These are phyloP conservation scores for Didymella segeticola DNA, from an alignment of 2,329 filamentous ascomycete species.

Conservation along the genomic window DNA sequence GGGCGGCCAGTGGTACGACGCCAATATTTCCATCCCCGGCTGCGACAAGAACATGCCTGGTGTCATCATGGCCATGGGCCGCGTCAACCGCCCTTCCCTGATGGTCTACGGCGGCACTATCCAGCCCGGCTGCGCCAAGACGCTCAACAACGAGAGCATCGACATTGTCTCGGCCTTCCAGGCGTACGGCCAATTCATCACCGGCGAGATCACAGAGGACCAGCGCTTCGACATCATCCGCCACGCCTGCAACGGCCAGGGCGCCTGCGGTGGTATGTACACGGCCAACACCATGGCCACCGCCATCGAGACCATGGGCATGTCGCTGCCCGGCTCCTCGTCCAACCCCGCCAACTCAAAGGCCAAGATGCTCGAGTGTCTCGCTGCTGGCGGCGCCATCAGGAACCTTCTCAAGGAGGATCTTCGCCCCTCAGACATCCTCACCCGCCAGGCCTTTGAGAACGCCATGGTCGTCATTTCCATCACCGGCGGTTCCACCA, in stretches of 20 bases:
- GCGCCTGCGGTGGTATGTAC: conserved; percentile 91
- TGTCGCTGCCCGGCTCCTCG: conserved; percentile 81
- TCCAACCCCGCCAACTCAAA: conserved; percentile 82
- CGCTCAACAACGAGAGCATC: conserved; percentile 78
- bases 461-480: conserved; percentile 61
- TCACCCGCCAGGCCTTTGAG: conserved; percentile 58
- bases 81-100: conserved; percentile 88
- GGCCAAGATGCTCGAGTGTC: conserved; percentile 81
- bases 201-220: conserved; percentile 85
- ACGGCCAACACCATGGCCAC: conserved; percentile 95
- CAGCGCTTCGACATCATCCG: conserved; percentile 94
- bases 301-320: conserved; percentile 86
- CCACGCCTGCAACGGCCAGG: conserved; percentile 83
- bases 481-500: conserved; percentile 59
- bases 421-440: conserved; percentile 57
- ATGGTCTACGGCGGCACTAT: conserved; percentile 98
- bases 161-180: conserved; percentile 95
- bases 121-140: conserved; percentile 79
- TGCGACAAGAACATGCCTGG: conserved; percentile 99
- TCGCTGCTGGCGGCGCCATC: conserved; percentile 58
- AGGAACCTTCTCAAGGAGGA: conserved; percentile 59
- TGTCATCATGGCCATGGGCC: conserved; percentile 85
- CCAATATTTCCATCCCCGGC: conserved; percentile 89
- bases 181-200: conserved; percentile 70
- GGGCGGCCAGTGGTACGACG: conserved; percentile 89